Evolutionary conservation across 352 stramenopile genomes (phyloP).

Genomic region (Bremia lactucae): DNA sequence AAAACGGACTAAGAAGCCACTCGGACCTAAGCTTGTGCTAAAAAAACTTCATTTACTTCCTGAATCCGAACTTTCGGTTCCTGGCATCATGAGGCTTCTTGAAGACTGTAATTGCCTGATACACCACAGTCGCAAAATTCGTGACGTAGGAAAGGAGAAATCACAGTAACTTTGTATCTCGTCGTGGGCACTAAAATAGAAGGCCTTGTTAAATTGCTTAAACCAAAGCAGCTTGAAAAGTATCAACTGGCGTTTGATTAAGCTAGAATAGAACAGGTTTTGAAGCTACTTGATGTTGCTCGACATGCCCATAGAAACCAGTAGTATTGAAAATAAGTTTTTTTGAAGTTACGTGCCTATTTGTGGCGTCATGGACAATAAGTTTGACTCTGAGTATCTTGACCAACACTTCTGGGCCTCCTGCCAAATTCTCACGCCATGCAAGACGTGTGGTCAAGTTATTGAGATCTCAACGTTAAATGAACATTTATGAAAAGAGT

Average conservation of each 20-base stretch:
- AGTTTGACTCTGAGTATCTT: constrained; percentile 83
- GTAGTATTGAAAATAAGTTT: constrained; percentile 38
- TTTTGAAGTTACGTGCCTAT: constrained; percentile 85
- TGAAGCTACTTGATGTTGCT: constrained; percentile 1
- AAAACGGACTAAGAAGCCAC: constrained; percentile 68
- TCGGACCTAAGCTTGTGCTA: constrained; percentile 55
- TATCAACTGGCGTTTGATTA: constrained; percentile 84
- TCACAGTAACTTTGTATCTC: constrained; percentile 69
- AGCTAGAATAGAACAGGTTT: constrained; percentile 32
- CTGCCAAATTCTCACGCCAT: constrained; percentile 87
- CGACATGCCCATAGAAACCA: not conserved
- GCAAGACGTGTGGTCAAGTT: constrained; percentile 88
- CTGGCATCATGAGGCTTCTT: constrained; percentile 65
- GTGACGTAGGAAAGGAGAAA: constrained; percentile 81
- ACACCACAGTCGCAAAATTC: constrained; percentile 83
- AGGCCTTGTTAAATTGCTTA: constrained; percentile 62
- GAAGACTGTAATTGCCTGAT: constrained; percentile 78
- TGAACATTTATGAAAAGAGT: constrained; percentile 86
- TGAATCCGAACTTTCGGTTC: constrained; percentile 39
- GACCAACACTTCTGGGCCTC: constrained; percentile 90
- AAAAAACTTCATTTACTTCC: constrained; percentile 43
- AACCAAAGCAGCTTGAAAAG: constrained; percentile 87
- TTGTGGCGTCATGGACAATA: constrained; percentile 77
- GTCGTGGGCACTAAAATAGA: constrained; percentile 52
- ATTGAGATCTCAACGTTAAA: constrained; percentile 87